Evolutionary conservation across 2,329 filamentous ascomycete species (phyloP).

Genomic region (Sporothrix globosa): DNA sequence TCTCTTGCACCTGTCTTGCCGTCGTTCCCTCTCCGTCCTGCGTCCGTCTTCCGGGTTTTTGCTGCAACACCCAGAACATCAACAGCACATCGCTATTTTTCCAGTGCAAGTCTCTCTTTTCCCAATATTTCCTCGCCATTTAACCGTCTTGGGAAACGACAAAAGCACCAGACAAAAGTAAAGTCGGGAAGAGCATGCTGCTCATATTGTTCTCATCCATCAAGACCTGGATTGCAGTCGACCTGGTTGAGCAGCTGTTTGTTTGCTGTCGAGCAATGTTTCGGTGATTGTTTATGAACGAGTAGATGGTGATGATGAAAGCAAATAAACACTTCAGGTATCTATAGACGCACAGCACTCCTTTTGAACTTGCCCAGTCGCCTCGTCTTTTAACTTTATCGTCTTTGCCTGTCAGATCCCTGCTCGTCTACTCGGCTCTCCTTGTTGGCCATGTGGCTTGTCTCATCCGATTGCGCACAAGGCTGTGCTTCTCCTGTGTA

Average conservation of each 20-base stretch:
- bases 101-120: background rate
- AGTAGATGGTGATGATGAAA: background rate
- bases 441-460: background rate
- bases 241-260: constrained; percentile 22
- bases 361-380: constrained; percentile 2
- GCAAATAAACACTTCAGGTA: background rate
- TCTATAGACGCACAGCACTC: no score
- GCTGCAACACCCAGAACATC: background rate
- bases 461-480: background rate
- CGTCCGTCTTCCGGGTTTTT: constrained; percentile 8
- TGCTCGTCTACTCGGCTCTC: no score
- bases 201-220: background rate
- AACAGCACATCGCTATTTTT: constrained; percentile 9
- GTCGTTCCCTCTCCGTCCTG: background rate
- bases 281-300: constrained; percentile 13
- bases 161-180: background rate
- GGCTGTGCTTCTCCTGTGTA: background rate
- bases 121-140: constrained; percentile 7
- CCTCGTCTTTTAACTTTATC: constrained; percentile 10
- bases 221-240: constrained; percentile 1
- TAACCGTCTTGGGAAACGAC: constrained; percentile 29
- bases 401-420: background rate
- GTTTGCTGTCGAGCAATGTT: background rate
- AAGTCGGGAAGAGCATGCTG: background rate
- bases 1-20: background rate